These are phyloP conservation scores for Fusarium avenaceum DNA, from an alignment of 2,329 filamentous ascomycete genomes.

Conservation along the genomic window DNA sequence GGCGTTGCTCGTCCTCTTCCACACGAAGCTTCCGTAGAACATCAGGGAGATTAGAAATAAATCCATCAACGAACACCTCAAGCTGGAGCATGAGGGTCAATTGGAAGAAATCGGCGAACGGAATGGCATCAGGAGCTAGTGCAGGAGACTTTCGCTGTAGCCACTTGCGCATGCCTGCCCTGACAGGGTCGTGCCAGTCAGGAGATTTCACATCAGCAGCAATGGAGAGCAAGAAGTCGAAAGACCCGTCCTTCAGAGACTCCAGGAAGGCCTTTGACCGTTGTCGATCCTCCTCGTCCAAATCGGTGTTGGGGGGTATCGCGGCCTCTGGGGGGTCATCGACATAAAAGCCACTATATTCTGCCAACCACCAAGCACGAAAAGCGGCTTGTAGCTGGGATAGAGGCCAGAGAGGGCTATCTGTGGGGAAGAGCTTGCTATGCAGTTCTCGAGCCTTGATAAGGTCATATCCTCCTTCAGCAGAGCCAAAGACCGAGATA, in stretches of 20 bases:
- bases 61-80: conserved; percentile 89
- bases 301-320: conserved; percentile 70
- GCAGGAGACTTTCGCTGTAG: conserved; percentile 83
- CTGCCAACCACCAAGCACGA: conserved; percentile 87
- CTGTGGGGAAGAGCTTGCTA: conserved; percentile 73
- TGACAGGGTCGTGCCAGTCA: conserved; percentile 90
- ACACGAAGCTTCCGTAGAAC: conserved; percentile 86
- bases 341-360: conserved; percentile 91
- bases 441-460: conserved; percentile 79
- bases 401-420: conserved; percentile 78
- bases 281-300: conserved; percentile 77
- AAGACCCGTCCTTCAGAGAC: conserved; percentile 86
- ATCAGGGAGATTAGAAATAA: conserved; percentile 96
- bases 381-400: conserved; percentile 83
- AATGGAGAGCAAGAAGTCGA: conserved; percentile 90
- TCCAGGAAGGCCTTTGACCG: conserved; percentile 81
- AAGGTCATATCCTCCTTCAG: conserved; percentile 76
- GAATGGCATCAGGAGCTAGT: conserved; percentile 74
- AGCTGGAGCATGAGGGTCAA: conserved; percentile 81
- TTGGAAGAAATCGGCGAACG: conserved; percentile 80
- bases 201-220: conserved; percentile 84
- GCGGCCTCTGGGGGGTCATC: conserved; percentile 75
- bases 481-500: conserved; percentile 82
- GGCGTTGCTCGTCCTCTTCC: conserved; percentile 90
- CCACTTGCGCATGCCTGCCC: conserved; percentile 84